These are phyloP conservation scores for Penicillium crustosum DNA, from an alignment of 2,329 filamentous ascomycete genomes.

Conservation along the genomic window DNA sequence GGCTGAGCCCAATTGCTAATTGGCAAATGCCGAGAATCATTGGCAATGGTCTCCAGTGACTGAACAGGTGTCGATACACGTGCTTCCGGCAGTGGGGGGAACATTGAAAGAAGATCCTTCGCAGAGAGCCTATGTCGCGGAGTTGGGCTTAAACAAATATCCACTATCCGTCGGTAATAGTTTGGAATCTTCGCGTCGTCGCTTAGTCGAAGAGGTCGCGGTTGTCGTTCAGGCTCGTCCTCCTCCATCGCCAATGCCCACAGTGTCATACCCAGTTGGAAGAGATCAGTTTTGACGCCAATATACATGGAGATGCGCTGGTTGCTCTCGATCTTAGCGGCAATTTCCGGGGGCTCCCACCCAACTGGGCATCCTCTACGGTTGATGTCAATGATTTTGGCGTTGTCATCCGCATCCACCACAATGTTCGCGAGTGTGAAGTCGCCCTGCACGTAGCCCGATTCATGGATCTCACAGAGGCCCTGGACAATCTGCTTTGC, in stretches of 20 bases:
- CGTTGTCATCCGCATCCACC: conserved; percentile 77
- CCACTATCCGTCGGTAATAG: conserved; percentile 76
- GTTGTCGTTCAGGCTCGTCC: conserved; percentile 82
- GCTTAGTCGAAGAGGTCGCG: conserved; percentile 65
- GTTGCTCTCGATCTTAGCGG: conserved; percentile 77
- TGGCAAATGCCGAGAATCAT: conserved; percentile 6
- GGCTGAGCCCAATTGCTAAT: conserved; percentile 9
- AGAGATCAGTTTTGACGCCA: conserved; percentile 94
- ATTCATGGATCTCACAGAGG: conserved; percentile 88
- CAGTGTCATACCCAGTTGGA: conserved; percentile 93
- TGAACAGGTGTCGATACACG: conserved; percentile 16
- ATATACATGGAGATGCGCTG: conserved; percentile 97
- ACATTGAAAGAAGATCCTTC: conserved; percentile 66
- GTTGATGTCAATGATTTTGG: conserved; percentile 98
- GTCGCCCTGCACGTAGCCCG: conserved; percentile 94
- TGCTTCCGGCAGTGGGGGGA: conserved; percentile 51
- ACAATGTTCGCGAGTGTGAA: conserved; percentile 98
- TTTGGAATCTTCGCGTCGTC: conserved; percentile 61
- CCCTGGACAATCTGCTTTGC: conserved; percentile 87
- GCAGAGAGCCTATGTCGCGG: conserved; percentile 74
- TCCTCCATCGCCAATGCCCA: conserved; percentile 87
- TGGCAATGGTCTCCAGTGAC: neutral
- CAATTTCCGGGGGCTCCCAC: conserved; percentile 95
- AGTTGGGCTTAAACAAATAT: conserved; percentile 71
- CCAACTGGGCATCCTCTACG: conserved; percentile 93